These are phyloP conservation scores for Musa schizocarpa DNA, from an alignment of 176 grass and related monocot species.

Conservation along the genomic window DNA sequence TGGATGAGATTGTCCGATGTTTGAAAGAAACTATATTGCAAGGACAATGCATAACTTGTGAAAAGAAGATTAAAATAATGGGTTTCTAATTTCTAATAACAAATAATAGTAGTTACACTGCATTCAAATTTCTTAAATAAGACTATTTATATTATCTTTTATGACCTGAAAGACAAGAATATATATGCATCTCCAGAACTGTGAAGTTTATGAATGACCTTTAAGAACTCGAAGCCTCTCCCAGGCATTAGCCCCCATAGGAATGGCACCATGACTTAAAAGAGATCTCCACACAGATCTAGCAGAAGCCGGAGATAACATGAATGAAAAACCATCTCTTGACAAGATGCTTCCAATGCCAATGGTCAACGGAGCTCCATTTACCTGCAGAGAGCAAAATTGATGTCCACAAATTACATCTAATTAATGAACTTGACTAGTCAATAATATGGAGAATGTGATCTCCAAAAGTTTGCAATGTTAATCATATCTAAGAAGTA, in stretches of 20 bases:
- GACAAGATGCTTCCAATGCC: slow-evolving; percentile 9
- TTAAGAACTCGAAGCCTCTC: slow-evolving; percentile 17
- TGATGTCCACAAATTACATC: background rate
- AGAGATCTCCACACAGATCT: slow-evolving; percentile 13
- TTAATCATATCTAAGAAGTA: background rate
- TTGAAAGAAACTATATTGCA: too few relatives aligned
- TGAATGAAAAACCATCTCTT: slow-evolving; percentile 18
- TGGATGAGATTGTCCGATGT: too few relatives aligned
- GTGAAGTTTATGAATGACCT: background rate
- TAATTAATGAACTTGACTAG: too few relatives aligned
- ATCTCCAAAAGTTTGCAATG: background rate
- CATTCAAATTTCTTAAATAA: too few relatives aligned
- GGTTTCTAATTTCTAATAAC: too few relatives aligned
- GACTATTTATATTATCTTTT: too few relatives aligned
- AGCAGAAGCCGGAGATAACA: slow-evolving; percentile 5
- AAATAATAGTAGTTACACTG: too few relatives aligned
- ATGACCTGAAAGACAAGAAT: background rate
- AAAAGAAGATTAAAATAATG: too few relatives aligned
- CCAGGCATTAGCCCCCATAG: slow-evolving; percentile 13
- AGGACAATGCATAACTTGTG: too few relatives aligned
- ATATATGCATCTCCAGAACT: background rate
- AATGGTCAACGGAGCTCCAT: slow-evolving; percentile 13
- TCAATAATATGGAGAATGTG: background rate
- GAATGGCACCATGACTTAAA: slow-evolving; percentile 4
- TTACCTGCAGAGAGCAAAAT: slow-evolving; percentile 7